Conservation (phyloP, 257 asterid species). For the Paraleonurus japonicus region DNA sequence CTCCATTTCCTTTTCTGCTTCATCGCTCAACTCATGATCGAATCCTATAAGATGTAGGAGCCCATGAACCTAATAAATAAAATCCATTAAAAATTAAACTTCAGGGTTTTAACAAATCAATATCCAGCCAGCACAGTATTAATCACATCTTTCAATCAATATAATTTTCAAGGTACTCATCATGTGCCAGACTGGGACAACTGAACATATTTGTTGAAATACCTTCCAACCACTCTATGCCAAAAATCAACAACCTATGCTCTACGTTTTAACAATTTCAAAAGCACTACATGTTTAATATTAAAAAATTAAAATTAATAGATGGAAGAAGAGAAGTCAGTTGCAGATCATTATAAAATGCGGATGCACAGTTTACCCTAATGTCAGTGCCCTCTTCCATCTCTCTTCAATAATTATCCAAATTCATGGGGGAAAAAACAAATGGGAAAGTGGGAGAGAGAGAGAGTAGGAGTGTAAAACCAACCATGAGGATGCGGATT, state of each 20-base stretch:
- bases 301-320: background rate
- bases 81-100: slow-evolving; percentile 11
- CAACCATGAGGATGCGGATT: slow-evolving; percentile 89
- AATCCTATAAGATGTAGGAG: slow-evolving; percentile 95
- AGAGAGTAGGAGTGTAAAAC: slow-evolving; percentile 30
- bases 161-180: background rate
- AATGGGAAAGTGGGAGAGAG: background rate
- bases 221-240: background rate
- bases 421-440: background rate
- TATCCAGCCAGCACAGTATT: slow-evolving; percentile 8
- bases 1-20: slow-evolving; percentile 98
- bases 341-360: slow-evolving; percentile 3
- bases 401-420: slow-evolving; percentile 1
- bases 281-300: background rate
- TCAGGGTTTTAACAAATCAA: slow-evolving; percentile 18
- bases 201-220: slow-evolving; percentile 4
- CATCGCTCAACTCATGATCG: slow-evolving; percentile 93
- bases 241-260: slow-evolving; percentile 16
- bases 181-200: slow-evolving; percentile 3
- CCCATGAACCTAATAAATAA: slow-evolving; percentile 79
- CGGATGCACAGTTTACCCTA: slow-evolving; percentile 11
- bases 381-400: slow-evolving; percentile 6
- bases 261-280: slow-evolving; percentile 1
- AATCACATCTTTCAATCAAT: slow-evolving; percentile 14
- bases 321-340: slow-evolving; percentile 24